Evolutionary conservation across 305 asterid species (phyloP).

Genomic region (Ajuga reptans): DNA sequence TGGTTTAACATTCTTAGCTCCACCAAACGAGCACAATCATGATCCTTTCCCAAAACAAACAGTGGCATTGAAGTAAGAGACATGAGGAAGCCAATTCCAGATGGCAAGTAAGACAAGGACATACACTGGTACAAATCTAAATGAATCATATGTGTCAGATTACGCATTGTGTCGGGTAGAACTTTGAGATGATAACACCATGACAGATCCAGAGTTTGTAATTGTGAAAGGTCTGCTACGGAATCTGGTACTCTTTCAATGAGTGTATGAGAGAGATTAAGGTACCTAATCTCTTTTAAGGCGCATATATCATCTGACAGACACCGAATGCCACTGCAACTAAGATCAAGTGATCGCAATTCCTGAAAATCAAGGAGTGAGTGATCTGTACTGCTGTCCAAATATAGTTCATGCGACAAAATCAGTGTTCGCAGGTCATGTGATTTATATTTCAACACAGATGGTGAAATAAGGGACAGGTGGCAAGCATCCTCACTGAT

Average conservation of each 20-base stretch:
- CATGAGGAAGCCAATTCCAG: neutral
- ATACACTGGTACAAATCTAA: neutral
- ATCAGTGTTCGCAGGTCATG: neutral
- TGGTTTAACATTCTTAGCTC: neutral
- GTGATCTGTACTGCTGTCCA: neutral
- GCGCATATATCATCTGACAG: neutral
- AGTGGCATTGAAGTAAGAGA: constrained; percentile 20
- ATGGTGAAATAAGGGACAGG: constrained; percentile 1
- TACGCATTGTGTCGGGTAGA: neutral
- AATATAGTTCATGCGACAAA: neutral
- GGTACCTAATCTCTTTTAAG: neutral
- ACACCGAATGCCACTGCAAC: constrained; percentile 12
- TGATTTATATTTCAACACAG: neutral
- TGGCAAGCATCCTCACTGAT: neutral
- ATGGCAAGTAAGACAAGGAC: neutral
- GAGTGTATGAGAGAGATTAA: constrained; percentile 15
- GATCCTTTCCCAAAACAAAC: constrained; percentile 19
- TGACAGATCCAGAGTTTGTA: constrained; percentile 15
- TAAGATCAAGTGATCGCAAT: constrained; percentile 16
- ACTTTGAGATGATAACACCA: constrained; percentile 1
- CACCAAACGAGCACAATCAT: neutral
- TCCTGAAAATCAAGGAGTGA: neutral
- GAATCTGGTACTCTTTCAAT: constrained; percentile 16
- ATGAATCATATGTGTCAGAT: neutral
- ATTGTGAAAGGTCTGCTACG: neutral